Evolutionary conservation across 164 flowering plant genomes (phyloP).

Genomic region (Umbellularia californica): DNA sequence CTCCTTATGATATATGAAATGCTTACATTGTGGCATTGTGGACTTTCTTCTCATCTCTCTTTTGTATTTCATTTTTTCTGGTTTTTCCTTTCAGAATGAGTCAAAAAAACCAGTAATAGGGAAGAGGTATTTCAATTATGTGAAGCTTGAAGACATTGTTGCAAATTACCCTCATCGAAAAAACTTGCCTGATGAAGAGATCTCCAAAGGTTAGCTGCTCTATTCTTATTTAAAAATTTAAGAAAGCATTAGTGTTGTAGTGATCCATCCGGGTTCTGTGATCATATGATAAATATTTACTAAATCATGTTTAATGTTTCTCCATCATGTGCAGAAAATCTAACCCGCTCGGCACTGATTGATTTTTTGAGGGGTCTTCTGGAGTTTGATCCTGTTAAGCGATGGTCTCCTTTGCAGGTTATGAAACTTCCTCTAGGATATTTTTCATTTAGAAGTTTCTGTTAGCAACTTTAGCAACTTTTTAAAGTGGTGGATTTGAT

Average conservation of each 20-base stretch:
- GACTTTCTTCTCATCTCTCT: background rate
- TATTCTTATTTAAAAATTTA: background rate
- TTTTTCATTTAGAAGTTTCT: background rate
- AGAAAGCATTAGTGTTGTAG: background rate
- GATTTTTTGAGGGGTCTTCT: conserved; percentile 95
- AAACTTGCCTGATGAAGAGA: conserved; percentile 66
- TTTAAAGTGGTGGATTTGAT: background rate
- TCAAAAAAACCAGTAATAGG: conserved; percentile 78
- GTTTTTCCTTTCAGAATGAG: conserved; percentile 59
- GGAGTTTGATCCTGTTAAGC: conserved; percentile 95
- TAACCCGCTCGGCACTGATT: conserved; percentile 71
- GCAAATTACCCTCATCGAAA: conserved; percentile 70
- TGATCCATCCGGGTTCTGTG: background rate
- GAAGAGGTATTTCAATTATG: conserved; percentile 79
- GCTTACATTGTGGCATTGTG: background rate
- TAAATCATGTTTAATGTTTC: conserved; percentile 12
- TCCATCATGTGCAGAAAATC: conserved; percentile 49
- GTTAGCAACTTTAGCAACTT: background rate
- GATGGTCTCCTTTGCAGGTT: conserved; percentile 99
- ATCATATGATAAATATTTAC: background rate
- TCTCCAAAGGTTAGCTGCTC: conserved; percentile 57
- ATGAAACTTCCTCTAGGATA: background rate
- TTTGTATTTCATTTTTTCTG: conserved; percentile 4
- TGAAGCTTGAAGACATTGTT: conserved; percentile 83
- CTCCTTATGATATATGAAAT: background rate